phyloP scores from a whole-genome alignment of 805 yeast species.

The Blastobotrys peoriensis region DNA sequence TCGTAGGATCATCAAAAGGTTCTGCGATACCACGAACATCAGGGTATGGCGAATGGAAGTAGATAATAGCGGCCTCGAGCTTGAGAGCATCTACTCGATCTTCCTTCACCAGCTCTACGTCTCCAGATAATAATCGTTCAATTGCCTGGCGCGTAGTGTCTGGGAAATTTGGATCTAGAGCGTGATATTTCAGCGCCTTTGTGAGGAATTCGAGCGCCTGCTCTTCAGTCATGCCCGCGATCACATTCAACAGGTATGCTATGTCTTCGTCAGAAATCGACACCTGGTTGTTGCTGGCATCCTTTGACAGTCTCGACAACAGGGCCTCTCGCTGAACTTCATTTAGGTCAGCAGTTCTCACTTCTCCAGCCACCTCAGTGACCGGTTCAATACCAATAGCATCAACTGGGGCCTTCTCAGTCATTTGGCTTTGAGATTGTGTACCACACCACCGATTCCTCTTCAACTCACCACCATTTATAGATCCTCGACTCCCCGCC shows the following conservation, averaged over 20 bases:
- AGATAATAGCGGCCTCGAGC: constrained; percentile 37
- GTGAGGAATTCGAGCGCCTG: constrained; percentile 39
- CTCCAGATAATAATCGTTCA: constrained; percentile 11
- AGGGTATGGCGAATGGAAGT: constrained; percentile 48
- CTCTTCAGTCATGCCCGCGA: constrained; percentile 27
- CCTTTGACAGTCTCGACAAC: neutral
- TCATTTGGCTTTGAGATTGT: too few relatives aligned
- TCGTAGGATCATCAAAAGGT: constrained; percentile 40
- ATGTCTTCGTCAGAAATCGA: constrained; percentile 7
- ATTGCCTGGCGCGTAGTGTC: constrained; percentile 33
- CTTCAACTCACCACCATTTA: too few relatives aligned
- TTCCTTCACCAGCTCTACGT: constrained; percentile 10
- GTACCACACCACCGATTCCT: too few relatives aligned
- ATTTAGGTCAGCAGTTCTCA: neutral
- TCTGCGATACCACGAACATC: constrained; percentile 60
- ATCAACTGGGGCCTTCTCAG: too few relatives aligned
- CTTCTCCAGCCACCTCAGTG: neutral
- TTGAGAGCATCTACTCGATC: constrained; percentile 27
- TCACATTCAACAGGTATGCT: constrained; percentile 15
- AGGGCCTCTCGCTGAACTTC: neutral
- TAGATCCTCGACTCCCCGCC: too few relatives aligned
- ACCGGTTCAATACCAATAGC: neutral
- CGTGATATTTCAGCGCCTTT: constrained; percentile 38
- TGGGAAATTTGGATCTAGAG: constrained; percentile 45
- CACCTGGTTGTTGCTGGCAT: neutral